Percentiles rank a stretch among this genome's conserved stretches.
phyloP scores from a whole-genome alignment of 805 yeast species.

The Sugiyamaella lignohabitans region DNA sequence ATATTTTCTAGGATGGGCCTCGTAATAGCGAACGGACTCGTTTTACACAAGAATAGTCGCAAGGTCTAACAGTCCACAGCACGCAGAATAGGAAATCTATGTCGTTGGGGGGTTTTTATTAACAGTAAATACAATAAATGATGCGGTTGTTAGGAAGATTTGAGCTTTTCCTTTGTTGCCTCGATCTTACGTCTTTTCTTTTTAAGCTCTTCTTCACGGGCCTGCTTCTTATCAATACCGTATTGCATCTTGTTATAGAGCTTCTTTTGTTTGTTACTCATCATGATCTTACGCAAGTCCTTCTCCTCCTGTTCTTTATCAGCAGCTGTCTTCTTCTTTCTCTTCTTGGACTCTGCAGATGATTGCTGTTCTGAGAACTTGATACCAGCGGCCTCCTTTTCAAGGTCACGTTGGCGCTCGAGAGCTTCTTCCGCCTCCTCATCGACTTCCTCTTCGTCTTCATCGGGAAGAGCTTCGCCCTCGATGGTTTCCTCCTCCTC shows the following conservation, averaged over 20 bases:
- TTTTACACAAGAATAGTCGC: no score
- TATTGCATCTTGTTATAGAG: slow-evolving; percentile 92
- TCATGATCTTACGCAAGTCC: slow-evolving; percentile 92
- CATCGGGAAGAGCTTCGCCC: slow-evolving; percentile 42
- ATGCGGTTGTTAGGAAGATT: no score
- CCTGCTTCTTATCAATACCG: slow-evolving; percentile 76
- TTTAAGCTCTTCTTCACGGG: slow-evolving; percentile 63
- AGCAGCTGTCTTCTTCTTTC: slow-evolving; percentile 34
- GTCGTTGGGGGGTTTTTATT: no score
- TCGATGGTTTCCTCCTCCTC: slow-evolving; percentile 47
- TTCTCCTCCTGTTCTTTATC: slow-evolving; percentile 68
- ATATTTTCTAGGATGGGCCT: no score
- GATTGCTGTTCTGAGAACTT: slow-evolving; percentile 52
- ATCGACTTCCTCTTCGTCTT: slow-evolving; percentile 45
- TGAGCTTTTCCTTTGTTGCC: slow-evolving; percentile 17
- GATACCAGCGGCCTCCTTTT: slow-evolving; percentile 85
- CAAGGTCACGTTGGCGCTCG: slow-evolving; percentile 76
- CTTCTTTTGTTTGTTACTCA: slow-evolving; percentile 93
- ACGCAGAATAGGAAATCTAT: no score
- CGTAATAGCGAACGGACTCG: no score
- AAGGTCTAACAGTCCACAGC: no score
- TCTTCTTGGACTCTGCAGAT: slow-evolving; percentile 31
- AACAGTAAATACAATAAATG: no score
- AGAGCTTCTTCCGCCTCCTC: slow-evolving; percentile 32
- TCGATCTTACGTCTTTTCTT: slow-evolving; percentile 51